Evolutionary conservation across 495 filamentous ascomycete species (phyloP).

Genomic region (Penicillium flavigenum): DNA sequence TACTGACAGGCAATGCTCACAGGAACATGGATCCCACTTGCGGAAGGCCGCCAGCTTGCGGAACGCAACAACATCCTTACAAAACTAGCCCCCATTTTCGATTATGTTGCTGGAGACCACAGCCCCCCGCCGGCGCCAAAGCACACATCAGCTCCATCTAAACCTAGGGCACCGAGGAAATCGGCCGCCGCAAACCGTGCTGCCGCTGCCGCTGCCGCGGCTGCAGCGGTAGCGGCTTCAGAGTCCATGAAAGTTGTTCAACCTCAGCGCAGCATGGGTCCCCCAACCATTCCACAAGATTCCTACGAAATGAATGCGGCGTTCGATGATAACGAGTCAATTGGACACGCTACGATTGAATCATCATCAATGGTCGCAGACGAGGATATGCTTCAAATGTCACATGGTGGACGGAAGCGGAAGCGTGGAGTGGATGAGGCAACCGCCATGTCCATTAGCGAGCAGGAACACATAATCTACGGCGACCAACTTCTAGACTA

Average conservation of each 20-base stretch:
- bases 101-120: constrained; percentile 77
- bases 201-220: constrained; percentile 20
- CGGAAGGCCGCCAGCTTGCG: constrained; percentile 75
- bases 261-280: constrained; percentile 43
- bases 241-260: constrained; percentile 45
- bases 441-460: constrained; percentile 60
- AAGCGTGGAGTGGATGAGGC: constrained; percentile 63
- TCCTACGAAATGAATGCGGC: constrained; percentile 55
- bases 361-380: constrained; percentile 82
- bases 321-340: constrained; percentile 77
- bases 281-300: constrained; percentile 52
- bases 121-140: constrained; percentile 94
- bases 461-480: constrained; percentile 85
- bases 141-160: constrained; percentile 69
- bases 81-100: constrained; percentile 81
- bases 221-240: constrained; percentile 18
- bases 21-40: constrained; percentile 96
- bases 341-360: constrained; percentile 74
- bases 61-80: constrained; percentile 81
- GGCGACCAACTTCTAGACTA: constrained; percentile 92
- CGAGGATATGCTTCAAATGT: constrained; percentile 67
- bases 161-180: constrained; percentile 62
- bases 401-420: constrained; percentile 69
- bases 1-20: constrained; percentile 17
- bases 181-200: constrained; percentile 31